These are phyloP conservation scores for Phaeodactylum tricornutum DNA, from an alignment of 108 stramenopile species.

Conservation along the genomic window DNA sequence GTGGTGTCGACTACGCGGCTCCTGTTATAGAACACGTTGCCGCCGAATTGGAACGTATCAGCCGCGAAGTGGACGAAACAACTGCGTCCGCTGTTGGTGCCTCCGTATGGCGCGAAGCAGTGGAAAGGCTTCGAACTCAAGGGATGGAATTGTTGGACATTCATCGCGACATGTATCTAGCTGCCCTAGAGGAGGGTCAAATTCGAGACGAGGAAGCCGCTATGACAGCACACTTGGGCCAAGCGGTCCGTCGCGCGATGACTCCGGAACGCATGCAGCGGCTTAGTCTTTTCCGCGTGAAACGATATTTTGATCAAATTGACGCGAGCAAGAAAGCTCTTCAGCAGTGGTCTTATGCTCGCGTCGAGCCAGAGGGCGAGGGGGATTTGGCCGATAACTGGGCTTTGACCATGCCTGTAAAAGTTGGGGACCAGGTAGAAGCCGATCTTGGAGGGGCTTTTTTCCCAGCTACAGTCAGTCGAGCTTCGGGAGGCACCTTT, in stretches of 20 bases:
- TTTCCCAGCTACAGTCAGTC: slow-evolving; percentile 56
- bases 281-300: slow-evolving; percentile 62
- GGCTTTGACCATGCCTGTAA: slow-evolving; percentile 51
- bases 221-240: slow-evolving; percentile 62
- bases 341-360: slow-evolving; percentile 37
- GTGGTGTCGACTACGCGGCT: slow-evolving; percentile 10
- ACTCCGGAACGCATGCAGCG: slow-evolving; percentile 66
- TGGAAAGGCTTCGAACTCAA: slow-evolving; percentile 38
- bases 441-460: slow-evolving; percentile 83
- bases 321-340: slow-evolving; percentile 40
- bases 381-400: slow-evolving; percentile 39
- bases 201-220: slow-evolving; percentile 51
- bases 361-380: slow-evolving; percentile 1
- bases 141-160: slow-evolving; percentile 56
- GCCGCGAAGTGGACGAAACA: slow-evolving; percentile 30
- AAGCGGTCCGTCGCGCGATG: slow-evolving; percentile 18
- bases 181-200: slow-evolving; percentile 70
- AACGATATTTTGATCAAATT: slow-evolving; percentile 53
- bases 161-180: slow-evolving; percentile 79
- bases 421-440: slow-evolving; percentile 67
- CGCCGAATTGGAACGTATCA: slow-evolving; percentile 26
- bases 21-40: slow-evolving; percentile 21
- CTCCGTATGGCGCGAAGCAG: slow-evolving; percentile 44
- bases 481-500: slow-evolving; percentile 30
- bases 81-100: slow-evolving; percentile 18